phyloP scores from a whole-genome alignment of 352 stramenopile species.

The Globisporangium ultimum region DNA sequence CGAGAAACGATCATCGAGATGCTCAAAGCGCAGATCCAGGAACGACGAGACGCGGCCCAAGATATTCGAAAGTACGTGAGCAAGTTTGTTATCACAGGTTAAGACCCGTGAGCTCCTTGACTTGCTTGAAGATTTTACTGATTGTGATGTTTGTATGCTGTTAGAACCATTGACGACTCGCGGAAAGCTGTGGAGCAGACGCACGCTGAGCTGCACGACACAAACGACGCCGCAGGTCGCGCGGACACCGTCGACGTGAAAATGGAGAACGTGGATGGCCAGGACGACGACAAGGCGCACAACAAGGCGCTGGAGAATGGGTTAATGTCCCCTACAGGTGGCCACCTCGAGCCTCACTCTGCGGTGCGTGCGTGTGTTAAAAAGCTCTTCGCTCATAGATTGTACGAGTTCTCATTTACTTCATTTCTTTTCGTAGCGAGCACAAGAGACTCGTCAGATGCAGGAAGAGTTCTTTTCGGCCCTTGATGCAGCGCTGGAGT shows the following conservation, averaged over 20 bases:
- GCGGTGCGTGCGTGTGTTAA: constrained; percentile 18
- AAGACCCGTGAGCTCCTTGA: not conserved
- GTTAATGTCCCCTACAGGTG: constrained; percentile 6
- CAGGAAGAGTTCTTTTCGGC: constrained; percentile 67
- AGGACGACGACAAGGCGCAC: constrained; percentile 10
- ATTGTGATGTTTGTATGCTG: not conserved
- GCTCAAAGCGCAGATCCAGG: constrained; percentile 75
- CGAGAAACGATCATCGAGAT: constrained; percentile 83
- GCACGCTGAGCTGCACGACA: constrained; percentile 57
- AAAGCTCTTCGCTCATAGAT: no score
- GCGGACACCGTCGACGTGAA: constrained; percentile 23
- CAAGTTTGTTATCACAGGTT: no score
- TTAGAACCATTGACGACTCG: constrained; percentile 63
- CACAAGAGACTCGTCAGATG: constrained; percentile 43
- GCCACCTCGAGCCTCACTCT: constrained; percentile 34
- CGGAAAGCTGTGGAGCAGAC: constrained; percentile 54
- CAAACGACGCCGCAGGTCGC: constrained; percentile 32
- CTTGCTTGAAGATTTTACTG: not conserved
- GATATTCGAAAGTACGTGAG: constrained; percentile 58
- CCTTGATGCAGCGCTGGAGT: constrained; percentile 41
- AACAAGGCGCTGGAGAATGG: constrained; percentile 13
- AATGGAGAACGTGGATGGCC: constrained; percentile 21
- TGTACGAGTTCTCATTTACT: not conserved
- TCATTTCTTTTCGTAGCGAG: constrained; percentile 23
- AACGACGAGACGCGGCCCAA: constrained; percentile 60